phyloP scores from a whole-genome alignment of 1,284 basidiomycete species.

The Coniferiporia weirii region DNA sequence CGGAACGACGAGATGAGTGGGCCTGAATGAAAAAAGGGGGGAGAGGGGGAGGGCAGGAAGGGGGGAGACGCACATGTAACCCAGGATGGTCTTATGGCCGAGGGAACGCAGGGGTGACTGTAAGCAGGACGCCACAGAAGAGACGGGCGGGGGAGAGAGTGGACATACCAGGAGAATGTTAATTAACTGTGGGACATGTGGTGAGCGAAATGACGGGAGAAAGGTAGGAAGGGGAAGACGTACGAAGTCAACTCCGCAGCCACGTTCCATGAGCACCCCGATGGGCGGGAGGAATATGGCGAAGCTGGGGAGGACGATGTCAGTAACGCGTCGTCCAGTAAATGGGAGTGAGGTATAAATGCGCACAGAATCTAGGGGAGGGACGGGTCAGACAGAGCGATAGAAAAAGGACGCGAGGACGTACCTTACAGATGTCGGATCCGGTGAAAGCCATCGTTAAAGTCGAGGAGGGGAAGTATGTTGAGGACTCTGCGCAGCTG shows the following conservation, averaged over 20 bases:
- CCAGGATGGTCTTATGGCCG: constrained; percentile 47
- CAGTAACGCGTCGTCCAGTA: constrained; percentile 19
- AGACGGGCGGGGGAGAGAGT: neutral
- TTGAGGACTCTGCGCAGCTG: too few relatives aligned
- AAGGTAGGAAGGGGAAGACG: constrained; percentile 17
- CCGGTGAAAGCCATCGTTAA: constrained; percentile 60
- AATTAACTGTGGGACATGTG: constrained; percentile 41
- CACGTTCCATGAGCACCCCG: constrained; percentile 76
- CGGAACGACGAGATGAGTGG: constrained; percentile 3
- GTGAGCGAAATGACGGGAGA: neutral
- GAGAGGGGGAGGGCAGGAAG: too few relatives aligned
- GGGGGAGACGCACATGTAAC: constrained; percentile 53
- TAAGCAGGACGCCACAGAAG: neutral
- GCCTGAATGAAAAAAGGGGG: constrained; percentile 5
- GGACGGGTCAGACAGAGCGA: neutral
- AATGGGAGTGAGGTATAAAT: constrained; percentile 9
- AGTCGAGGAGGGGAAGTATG: constrained; percentile 20
- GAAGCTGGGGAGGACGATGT: constrained; percentile 33
- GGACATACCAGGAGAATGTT: constrained; percentile 54
- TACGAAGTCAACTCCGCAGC: constrained; percentile 66
- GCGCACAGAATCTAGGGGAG: constrained; percentile 29
- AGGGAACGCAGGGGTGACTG: constrained; percentile 2
- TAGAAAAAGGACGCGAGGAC: constrained; percentile 14
- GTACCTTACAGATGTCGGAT: constrained; percentile 71
- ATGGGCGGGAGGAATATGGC: constrained; percentile 74